Base-by-base conservation (phyloP, 257 asterid species). In the Rubia yunnanensis region DNA sequence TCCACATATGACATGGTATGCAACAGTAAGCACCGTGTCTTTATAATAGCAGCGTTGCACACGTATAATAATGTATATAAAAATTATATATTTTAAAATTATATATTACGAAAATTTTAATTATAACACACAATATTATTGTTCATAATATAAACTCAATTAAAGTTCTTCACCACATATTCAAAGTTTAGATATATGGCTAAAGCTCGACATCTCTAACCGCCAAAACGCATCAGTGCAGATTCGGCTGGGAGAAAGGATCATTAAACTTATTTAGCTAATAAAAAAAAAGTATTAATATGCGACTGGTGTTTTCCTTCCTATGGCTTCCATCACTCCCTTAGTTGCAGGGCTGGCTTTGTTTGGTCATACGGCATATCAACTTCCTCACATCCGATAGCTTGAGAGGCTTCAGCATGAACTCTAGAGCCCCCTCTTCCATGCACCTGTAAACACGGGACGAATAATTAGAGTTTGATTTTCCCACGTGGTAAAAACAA, bases 1-100 rank as follows among this genome's bases (percentile, higher is more conserved):
- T 53, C 34, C 92, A 62, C 83, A 86, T 68, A 62, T 39, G 57
- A 77, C 72, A 75, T 80, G 94, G 91, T 86, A 81, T 38, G 80
- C 58, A 48, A 62, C 72, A 22, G 70, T 75, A 31, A 67, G 48
- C 65, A 57, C 62, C 57, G 49, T 22, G 31, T 66, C 72, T 54
- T 50, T 68, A 39, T 57, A 39, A 55, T 75, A 71, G 74, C 88
- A n/a, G n/a, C n/a, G n/a, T n/a, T n/a, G n/a, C n/a, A n/a, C n/a
- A n/a, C n/a, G n/a, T n/a, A n/a, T n/a, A n/a, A n/a, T n/a, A n/a
- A n/a, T n/a, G n/a, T n/a, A n/a, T n/a, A n/a, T n/a, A n/a, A n/a
- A n/a, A n/a, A n/a, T n/a, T n/a, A n/a, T n/a, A n/a, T n/a, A n/a
- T n/a, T n/a, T n/a, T n/a, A n/a, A n/a, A n/a, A n/a, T n/a, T n/a